A percentile compares a stretch with the other conserved stretches of the same genome.
Conservation (phyloP, 192 early-diverging fungal genomes). For the Mortierella alpina region DNA sequence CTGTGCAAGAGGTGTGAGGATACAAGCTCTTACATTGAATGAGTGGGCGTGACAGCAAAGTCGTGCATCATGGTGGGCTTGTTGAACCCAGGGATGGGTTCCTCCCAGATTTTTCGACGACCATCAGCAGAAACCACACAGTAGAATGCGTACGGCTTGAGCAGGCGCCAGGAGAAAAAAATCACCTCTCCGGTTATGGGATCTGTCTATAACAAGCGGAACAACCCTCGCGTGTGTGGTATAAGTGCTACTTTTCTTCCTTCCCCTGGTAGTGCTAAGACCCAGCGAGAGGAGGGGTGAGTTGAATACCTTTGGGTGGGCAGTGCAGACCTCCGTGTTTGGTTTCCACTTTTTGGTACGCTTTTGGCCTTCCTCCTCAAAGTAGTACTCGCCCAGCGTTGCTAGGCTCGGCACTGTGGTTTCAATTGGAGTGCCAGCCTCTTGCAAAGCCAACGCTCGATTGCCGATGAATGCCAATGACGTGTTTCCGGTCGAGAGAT, state of each 20-base stretch:
- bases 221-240: not conserved
- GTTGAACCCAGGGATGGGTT: conserved; percentile 9
- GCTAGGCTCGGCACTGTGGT: conserved; percentile 26
- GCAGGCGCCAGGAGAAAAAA: conserved; percentile 15
- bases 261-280: not conserved
- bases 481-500: conserved; percentile 27
- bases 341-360: not conserved
- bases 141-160: conserved; percentile 11
- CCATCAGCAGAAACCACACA: conserved; percentile 31
- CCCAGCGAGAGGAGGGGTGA: no score
- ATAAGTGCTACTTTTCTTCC: not conserved
- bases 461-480: conserved; percentile 19
- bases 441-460: conserved; percentile 30
- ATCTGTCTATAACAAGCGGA: conserved; percentile 13
- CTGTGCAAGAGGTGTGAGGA: no score
- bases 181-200: conserved; percentile 42
- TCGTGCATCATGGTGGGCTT: conserved; percentile 44
- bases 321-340: conserved; percentile 18
- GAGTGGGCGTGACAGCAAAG: conserved; percentile 22
- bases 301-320: conserved; percentile 41
- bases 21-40: conserved; percentile 29
- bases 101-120: conserved; percentile 24
- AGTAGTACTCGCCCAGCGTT: conserved; percentile 33
- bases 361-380: conserved; percentile 18
- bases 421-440: conserved; percentile 37